phyloP scores from a whole-genome alignment of 805 yeast species.

The Pichia exigua region DNA sequence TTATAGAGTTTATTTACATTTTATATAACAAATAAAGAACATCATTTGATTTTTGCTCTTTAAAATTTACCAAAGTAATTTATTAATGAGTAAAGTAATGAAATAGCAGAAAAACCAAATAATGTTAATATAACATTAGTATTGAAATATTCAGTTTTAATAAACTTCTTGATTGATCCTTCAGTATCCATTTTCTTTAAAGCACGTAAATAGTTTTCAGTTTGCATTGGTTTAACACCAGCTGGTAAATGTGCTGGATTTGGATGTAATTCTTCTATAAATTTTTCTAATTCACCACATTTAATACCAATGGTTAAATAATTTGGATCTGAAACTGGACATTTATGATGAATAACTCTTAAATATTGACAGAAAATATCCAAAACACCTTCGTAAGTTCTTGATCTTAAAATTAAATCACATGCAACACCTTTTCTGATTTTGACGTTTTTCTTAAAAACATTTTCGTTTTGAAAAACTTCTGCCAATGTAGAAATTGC shows the following conservation, averaged over 20 bases:
- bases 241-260: constrained; percentile 42
- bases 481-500: constrained; percentile 90
- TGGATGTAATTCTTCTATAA: constrained; percentile 72
- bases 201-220: constrained; percentile 42
- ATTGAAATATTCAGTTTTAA: constrained; percentile 15
- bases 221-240: constrained; percentile 40
- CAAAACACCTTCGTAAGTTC: constrained; percentile 69
- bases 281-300: constrained; percentile 85
- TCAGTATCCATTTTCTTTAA: constrained; percentile 35
- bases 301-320: constrained; percentile 75
- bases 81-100: constrained; percentile 10
- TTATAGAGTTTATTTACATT: background rate
- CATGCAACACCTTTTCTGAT: constrained; percentile 87
- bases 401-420: constrained; percentile 60
- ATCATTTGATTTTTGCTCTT: background rate
- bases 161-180: constrained; percentile 13
- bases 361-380: constrained; percentile 69
- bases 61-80: background rate
- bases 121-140: constrained; percentile 14
- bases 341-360: constrained; percentile 68
- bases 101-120: constrained; percentile 17
- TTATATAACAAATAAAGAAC: background rate
- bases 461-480: constrained; percentile 71
- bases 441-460: constrained; percentile 69
- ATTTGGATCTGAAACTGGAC: constrained; percentile 77